Base-by-base conservation (phyloP, 2,329 filamentous ascomycete genomes). In the Sarocladium strictum region DNA sequence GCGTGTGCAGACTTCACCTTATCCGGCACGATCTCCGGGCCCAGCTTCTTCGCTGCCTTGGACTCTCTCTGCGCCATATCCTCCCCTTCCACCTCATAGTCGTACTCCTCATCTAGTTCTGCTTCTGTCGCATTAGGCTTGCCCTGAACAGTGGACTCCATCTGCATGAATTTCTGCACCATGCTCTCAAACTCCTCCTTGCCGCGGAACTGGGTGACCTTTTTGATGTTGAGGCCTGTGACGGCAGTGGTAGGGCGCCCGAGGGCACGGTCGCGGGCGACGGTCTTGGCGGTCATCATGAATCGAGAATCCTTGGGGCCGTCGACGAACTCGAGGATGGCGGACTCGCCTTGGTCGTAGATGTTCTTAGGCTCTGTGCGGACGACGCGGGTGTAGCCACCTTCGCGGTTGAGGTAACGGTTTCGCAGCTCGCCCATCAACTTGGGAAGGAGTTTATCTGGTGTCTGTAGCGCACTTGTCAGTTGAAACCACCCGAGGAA, bases 261-360 rank as follows among this genome's bases (percentile, higher is more conserved):
- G 14, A 83, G 69, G 49, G 69, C 65, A 55, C 77, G 72, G 64
- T 84, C 79, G 23, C 84, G 79, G 41, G 89, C 90, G 6, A 97
- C 78, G 0, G 90, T 86, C 62, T 87, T 88, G 24, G 94, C 94
- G 2, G 92, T 96, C 81, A 97, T 85, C 64, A 90, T 90, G 73
- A 97, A 97, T 32, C 92, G 88, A 76, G 96, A 89, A 72, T 99
- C 94, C 68, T 86, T 88, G 32, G 91, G 90, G 33, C 93, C 92
- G 71, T 99, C 94, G 58, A 99, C 92, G 29, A 99, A 82, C 73
- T 97, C 91, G 49, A 99, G 85, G 59, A 99, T 92, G 21, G 94
- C 93, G 32, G 87, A 92, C 59, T 86, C 83, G 9, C 89, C 93
- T 74, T 97, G 90, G 70, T 97, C 93, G 68, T 78, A 78, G 65